Base-by-base conservation (phyloP, 2,329 filamentous ascomycete species). In the Microascus cirrosus region DNA sequence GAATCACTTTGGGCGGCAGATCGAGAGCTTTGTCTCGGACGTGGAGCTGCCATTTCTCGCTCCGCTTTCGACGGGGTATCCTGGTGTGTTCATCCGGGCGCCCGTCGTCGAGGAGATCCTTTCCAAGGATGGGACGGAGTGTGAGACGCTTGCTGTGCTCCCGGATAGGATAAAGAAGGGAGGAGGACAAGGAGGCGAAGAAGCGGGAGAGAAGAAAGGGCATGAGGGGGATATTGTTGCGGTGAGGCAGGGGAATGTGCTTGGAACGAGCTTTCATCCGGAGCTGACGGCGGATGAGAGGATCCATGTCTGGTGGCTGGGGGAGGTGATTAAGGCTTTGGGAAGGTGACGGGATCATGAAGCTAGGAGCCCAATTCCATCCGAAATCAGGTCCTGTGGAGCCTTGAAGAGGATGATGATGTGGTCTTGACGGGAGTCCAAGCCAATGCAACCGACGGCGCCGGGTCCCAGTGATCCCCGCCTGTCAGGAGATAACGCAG, bases 191-290 rank as follows among this genome's bases (percentile, higher is more conserved):
- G n/a, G n/a, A n/a, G n/a, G n/a, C n/a, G n/a, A n/a, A n/a, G n/a
- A n/a, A n/a, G n/a, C n/a, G 34, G 65, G 75, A 64, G 69, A 71
- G 28, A 66, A 68, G 45, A 67, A 64, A 57, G 67, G 70, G n/a
- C 72, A 72, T 51, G 80, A 77, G 2, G 82, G 86, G 2, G 89
- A 95, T 63, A 90, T 97, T 56, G 85, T 97, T 55, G 93, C 93
- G 0, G 90, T 97, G 36, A 80, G 82, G 62, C 92, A 97, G 73
- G 90, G 87, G 0, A 96, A 96, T 70, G 87, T 96, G 0, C 87
- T 97, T 65, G 94, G 91, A 3, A 96, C 89, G 2, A 96, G 92
- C 66, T 99, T 97, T 68, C 94, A 97, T 66, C 94, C 94, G 0
- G 94, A 99, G 71, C 71, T 99, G 70, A 97, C 93, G 0, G 82